Percentiles rank a stretch among this genome's conserved stretches.
Evolutionary conservation across 805 yeast species (phyloP).

Genomic region (Zygosaccharomyces rouxii): DNA sequence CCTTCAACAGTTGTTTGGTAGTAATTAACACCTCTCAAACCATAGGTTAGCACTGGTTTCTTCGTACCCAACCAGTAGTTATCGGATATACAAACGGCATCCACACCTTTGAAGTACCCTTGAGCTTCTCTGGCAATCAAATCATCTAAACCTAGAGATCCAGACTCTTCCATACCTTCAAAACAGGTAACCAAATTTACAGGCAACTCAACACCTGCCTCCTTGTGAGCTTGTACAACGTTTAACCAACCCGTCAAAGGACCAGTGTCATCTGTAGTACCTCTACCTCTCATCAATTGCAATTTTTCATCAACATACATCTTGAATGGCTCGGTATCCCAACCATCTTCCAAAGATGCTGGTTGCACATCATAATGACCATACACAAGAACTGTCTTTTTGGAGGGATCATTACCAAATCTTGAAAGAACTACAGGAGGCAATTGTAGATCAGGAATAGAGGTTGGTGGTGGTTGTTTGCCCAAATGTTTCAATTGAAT

Average conservation of each 20-base stretch:
- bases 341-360: conserved; percentile 86
- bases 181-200: conserved; percentile 90
- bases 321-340: conserved; percentile 89
- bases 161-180: conserved; percentile 99
- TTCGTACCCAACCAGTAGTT: conserved; percentile 98
- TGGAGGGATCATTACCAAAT: conserved; percentile 72
- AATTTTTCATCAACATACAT: conserved; percentile 59
- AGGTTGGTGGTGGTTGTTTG: conserved; percentile 86
- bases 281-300: conserved; percentile 80
- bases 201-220: conserved; percentile 81
- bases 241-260: conserved; percentile 98
- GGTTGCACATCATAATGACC: conserved; percentile 99
- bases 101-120: conserved; percentile 78
- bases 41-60: conserved; percentile 95
- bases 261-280: conserved; percentile 96
- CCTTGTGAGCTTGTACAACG: conserved; percentile 83
- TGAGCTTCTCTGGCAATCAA: conserved; percentile 76
- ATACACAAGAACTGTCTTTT: conserved; percentile 86
- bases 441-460: conserved; percentile 57
- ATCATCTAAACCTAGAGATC: conserved; percentile 85
- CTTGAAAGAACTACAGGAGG: conserved; percentile 96
- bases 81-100: conserved; percentile 93
- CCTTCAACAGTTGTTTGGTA: conserved; percentile 80
- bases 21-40: conserved; percentile 94
- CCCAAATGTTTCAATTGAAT: conserved; percentile 82